Evolutionary conservation across 345 rosid genomes (phyloP).

Genomic region (Melastoma malabathricum): DNA sequence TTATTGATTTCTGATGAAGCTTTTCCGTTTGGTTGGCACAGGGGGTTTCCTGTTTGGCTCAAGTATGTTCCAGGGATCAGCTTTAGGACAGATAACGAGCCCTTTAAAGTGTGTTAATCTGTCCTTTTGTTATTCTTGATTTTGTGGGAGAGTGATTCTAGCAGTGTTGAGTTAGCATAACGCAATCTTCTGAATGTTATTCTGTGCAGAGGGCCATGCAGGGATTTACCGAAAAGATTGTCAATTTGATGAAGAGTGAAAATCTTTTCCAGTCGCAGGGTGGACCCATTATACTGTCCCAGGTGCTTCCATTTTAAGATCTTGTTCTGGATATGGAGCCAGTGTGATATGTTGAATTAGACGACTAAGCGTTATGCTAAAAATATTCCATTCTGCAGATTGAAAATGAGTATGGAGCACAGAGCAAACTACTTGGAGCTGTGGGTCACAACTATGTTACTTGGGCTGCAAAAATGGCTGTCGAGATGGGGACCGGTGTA

Average conservation of each 20-base stretch:
- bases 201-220: constrained; percentile 80
- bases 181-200: not conserved
- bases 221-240: constrained; percentile 91
- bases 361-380: not conserved
- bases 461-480: constrained; percentile 99
- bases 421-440: constrained; percentile 63
- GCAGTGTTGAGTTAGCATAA: not conserved
- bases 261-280: constrained; percentile 90
- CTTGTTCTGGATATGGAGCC: too few species aligned
- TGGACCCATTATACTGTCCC: constrained; percentile 95
- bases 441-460: constrained; percentile 72
- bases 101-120: constrained; percentile 66
- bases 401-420: constrained; percentile 95
- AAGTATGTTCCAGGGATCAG: constrained; percentile 98
- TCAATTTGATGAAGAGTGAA: constrained; percentile 88
- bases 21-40: constrained; percentile 11
- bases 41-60: constrained; percentile 99
- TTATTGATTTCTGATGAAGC: constrained; percentile 3
- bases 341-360: too few species aligned
- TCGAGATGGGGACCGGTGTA: constrained; percentile 71
- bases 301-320: constrained; percentile 30
- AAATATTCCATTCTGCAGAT: constrained; percentile 32
- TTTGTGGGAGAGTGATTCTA: not conserved
- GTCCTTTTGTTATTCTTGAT: not conserved
- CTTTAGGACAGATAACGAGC: constrained; percentile 98